Evolutionary conservation across 257 asterid species (phyloP).

Genomic region (Sherardia arvensis): DNA sequence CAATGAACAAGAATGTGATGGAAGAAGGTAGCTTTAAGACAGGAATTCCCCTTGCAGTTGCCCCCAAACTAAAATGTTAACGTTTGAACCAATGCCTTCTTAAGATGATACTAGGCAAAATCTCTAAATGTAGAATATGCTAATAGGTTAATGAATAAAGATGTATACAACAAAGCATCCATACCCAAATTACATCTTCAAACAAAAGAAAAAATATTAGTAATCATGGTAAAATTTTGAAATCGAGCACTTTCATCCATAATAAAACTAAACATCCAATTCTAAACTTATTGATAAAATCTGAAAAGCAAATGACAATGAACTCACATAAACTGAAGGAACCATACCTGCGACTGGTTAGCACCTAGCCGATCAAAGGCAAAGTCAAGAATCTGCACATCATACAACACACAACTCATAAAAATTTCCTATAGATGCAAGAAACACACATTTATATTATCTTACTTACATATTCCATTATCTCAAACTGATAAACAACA

Average conservation of each 20-base stretch:
- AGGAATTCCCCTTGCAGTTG: too few relatives aligned
- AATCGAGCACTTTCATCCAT: background rate
- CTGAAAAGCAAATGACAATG: background rate
- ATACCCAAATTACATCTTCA: background rate
- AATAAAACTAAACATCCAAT: background rate
- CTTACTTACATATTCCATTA: slow-evolving; percentile 99
- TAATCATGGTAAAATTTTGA: background rate
- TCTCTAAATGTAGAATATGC: too few relatives aligned
- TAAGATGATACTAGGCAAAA: too few relatives aligned
- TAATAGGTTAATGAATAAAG: background rate
- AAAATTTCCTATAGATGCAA: slow-evolving; percentile 3
- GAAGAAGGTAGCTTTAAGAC: background rate
- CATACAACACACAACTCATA: slow-evolving; percentile 23
- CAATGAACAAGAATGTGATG: background rate
- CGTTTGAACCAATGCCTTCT: background rate
- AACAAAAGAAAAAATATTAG: background rate
- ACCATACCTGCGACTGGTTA: slow-evolving; percentile 79
- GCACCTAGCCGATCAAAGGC: slow-evolving; percentile 97
- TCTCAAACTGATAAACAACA: slow-evolving; percentile 94
- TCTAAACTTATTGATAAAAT: background rate
- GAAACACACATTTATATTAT: too few relatives aligned
- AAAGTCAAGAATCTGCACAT: slow-evolving; percentile 82
- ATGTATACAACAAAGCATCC: background rate
- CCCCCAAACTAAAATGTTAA: background rate
- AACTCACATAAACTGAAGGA: slow-evolving; percentile 8